phyloP scores from a whole-genome alignment of 179 eudicot species.

The Patellifolia procumbens region DNA sequence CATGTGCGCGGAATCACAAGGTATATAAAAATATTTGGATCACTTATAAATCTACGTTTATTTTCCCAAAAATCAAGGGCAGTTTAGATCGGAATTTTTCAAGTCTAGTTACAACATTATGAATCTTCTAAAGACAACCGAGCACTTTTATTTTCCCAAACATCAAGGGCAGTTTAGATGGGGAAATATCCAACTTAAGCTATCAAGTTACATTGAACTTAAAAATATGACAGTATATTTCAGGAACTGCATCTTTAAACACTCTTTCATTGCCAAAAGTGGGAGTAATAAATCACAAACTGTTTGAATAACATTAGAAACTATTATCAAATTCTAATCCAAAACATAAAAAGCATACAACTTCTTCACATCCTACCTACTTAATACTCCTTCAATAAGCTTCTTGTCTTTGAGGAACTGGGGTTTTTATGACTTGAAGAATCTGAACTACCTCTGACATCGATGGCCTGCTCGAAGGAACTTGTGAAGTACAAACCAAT shows the following conservation, averaged over 20 bases:
- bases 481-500: slow-evolving; percentile 87
- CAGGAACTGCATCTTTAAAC: neutral
- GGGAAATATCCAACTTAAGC: too few species aligned
- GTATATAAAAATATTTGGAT: too few species aligned
- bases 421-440: slow-evolving; percentile 87
- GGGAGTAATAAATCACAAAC: neutral
- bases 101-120: too few species aligned
- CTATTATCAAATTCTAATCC: slow-evolving; percentile 18
- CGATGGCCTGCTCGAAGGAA: slow-evolving; percentile 94
- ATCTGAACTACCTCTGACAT: slow-evolving; percentile 97
- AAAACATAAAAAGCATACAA: slow-evolving; percentile 7
- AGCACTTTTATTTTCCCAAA: too few species aligned
- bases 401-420: slow-evolving; percentile 66
- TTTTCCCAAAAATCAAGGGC: too few species aligned
- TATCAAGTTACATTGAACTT: too few species aligned
- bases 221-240: too few species aligned
- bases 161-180: too few species aligned
- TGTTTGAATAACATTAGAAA: slow-evolving; percentile 20
- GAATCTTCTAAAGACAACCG: too few species aligned
- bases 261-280: neutral
- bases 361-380: slow-evolving; percentile 29
- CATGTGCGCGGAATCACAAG: too few species aligned
- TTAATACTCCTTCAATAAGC: slow-evolving; percentile 33
- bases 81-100: too few species aligned
- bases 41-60: too few species aligned